These are phyloP conservation scores for Bipolaris bicolor DNA, from an alignment of 2,329 filamentous ascomycete genomes.

Conservation along the genomic window DNA sequence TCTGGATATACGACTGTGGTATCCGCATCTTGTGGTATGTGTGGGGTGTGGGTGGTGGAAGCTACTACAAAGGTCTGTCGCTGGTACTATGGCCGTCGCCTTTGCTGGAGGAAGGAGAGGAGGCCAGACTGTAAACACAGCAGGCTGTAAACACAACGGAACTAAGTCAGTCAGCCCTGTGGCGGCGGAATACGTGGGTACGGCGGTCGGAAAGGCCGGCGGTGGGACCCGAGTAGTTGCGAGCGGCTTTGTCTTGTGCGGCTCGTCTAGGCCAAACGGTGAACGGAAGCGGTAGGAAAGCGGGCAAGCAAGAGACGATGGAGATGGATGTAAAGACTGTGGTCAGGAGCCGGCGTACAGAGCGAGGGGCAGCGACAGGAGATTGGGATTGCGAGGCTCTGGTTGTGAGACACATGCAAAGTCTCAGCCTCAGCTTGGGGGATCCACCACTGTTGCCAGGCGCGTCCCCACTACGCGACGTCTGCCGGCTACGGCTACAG, in stretches of 20 bases:
- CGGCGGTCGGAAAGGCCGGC: slow-evolving; percentile 3
- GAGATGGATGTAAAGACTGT: not conserved
- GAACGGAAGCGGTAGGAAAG: not conserved
- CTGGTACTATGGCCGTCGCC: not conserved
- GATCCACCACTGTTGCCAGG: slow-evolving; percentile 11
- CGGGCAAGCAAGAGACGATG: not conserved
- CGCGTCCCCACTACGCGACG: slow-evolving; percentile 14
- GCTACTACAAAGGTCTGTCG: not conserved
- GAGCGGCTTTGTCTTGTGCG: not conserved
- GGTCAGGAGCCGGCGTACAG: not conserved
- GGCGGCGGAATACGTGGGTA: slow-evolving; percentile 1
- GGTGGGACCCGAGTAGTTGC: slow-evolving; percentile 1
- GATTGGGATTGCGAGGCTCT: not conserved
- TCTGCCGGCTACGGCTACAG: slow-evolving; percentile 7
- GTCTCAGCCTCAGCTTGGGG: slow-evolving; percentile 27
- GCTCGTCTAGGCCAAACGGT: not conserved
- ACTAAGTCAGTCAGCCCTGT: not conserved
- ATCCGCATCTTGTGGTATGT: slow-evolving; percentile 49
- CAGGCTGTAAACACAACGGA: not conserved
- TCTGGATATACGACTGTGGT: slow-evolving; percentile 56
- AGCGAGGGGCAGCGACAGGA: slow-evolving; percentile 5
- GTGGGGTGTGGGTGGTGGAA: not conserved
- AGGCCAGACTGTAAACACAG: not conserved
- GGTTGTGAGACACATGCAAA: slow-evolving; percentile 5
- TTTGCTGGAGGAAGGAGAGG: not conserved